Conservation (phyloP, 805 yeast genomes). For the Saturnispora sekii region DNA sequence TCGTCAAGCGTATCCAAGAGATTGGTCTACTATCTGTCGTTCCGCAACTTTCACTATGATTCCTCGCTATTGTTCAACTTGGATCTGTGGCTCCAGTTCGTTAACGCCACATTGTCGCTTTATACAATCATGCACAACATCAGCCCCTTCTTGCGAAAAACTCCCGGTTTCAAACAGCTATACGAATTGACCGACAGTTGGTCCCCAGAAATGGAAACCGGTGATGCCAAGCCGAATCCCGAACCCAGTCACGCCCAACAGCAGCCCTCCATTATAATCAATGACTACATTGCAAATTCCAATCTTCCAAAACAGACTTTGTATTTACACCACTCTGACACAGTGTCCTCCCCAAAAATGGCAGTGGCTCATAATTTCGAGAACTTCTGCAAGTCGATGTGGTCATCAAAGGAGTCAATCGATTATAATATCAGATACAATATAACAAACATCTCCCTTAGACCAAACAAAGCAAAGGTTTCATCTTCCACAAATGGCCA, state of each 20-base stretch:
- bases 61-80: constrained; percentile 16
- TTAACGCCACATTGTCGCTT: constrained; percentile 23
- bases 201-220: no score
- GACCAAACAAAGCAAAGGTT: constrained; percentile 1
- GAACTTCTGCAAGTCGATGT: constrained; percentile 26
- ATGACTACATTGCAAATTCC: constrained; percentile 1
- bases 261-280: not conserved
- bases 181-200: constrained; percentile 6
- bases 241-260: not conserved
- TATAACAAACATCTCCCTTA: not conserved
- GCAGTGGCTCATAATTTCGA: constrained; percentile 33
- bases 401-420: constrained; percentile 19
- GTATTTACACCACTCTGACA: constrained; percentile 28
- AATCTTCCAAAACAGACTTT: constrained; percentile 3
- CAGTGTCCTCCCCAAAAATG: constrained; percentile 14
- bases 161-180: constrained; percentile 7
- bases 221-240: not conserved
- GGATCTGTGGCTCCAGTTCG: constrained; percentile 22
- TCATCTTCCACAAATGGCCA: not conserved
- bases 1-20: constrained; percentile 8
- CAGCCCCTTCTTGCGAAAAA: constrained; percentile 18
- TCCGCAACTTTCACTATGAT: constrained; percentile 12
- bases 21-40: constrained; percentile 17
- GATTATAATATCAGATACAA: constrained; percentile 2
- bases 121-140: constrained; percentile 24